A percentile compares a stretch with the other conserved stretches of the same genome.
These are phyloP conservation scores for Cordyceps javanica DNA, from an alignment of 2,329 filamentous ascomycete species.

Conservation along the genomic window DNA sequence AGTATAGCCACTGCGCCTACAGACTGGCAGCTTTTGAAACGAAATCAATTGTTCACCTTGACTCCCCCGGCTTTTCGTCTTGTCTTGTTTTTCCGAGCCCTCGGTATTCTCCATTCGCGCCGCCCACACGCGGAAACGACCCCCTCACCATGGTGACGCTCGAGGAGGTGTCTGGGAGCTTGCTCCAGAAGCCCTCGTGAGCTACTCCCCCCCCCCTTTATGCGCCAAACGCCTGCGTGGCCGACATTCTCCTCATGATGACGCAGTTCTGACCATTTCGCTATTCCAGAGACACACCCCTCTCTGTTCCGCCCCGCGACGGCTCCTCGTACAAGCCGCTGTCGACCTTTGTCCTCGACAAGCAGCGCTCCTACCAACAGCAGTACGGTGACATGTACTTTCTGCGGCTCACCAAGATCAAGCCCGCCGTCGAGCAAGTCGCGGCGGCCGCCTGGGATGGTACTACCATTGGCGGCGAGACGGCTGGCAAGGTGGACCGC, in stretches of 20 bases:
- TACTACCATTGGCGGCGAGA: constrained; percentile 71
- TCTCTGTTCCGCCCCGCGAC: constrained; percentile 43
- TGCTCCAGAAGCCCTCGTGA: constrained; percentile 46
- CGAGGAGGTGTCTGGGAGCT: constrained; percentile 35
- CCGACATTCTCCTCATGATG: not conserved
- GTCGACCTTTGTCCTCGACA: constrained; percentile 66
- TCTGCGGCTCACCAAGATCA: constrained; percentile 78
- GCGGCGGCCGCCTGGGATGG: constrained; percentile 72
- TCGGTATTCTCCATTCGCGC: not conserved
- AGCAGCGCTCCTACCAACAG: constrained; percentile 73
- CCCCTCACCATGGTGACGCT: constrained; percentile 35
- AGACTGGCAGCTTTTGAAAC: not conserved
- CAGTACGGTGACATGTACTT: constrained; percentile 99
- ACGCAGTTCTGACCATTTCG: not conserved
- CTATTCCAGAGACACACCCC: constrained; percentile 26
- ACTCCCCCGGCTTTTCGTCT: not conserved
- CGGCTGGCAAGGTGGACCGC: constrained; percentile 69
- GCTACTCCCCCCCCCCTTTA: constrained; percentile 17
- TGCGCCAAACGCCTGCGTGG: not conserved
- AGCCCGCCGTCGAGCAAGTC: constrained; percentile 70
- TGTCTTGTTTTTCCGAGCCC: too few relatives aligned
- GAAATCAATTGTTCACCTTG: not conserved
- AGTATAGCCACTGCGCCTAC: not conserved
- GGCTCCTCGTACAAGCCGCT: constrained; percentile 65
- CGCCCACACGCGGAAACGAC: not conserved